Conservation (phyloP, 176 grass and related monocot genomes). For the Coix lacrymajobi region DNA sequence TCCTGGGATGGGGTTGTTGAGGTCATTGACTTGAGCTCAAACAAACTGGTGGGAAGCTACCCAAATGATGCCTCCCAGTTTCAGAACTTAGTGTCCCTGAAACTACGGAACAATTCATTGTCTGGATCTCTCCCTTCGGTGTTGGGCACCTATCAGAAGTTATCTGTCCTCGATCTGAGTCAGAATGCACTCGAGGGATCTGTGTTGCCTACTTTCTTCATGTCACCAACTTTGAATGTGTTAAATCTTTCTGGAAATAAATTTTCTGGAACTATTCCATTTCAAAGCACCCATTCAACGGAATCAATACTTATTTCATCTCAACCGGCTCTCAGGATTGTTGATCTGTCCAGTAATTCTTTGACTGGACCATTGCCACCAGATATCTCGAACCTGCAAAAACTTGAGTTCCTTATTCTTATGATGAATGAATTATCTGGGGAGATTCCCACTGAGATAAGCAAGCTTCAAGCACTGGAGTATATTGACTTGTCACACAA, state of each 20-base stretch:
- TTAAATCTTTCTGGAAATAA: constrained; percentile 82
- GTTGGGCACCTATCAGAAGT: constrained; percentile 70
- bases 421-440: constrained; percentile 76
- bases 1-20: constrained; percentile 64
- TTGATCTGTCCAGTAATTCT: constrained; percentile 84
- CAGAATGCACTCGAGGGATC: constrained; percentile 66
- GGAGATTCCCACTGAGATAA: constrained; percentile 66
- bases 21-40: constrained; percentile 89
- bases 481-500: constrained; percentile 87
- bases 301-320: constrained; percentile 65
- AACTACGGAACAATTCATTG: constrained; percentile 73
- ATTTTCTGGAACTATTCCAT: constrained; percentile 75
- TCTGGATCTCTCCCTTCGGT: constrained; percentile 69
- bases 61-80: constrained; percentile 81
- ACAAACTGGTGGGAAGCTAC: constrained; percentile 64
- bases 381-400: constrained; percentile 80
- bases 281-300: constrained; percentile 63
- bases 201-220: constrained; percentile 69
- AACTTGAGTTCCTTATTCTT: constrained; percentile 64
- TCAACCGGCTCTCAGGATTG: constrained; percentile 56
- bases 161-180: constrained; percentile 80
- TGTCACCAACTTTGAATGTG: constrained; percentile 54
- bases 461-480: constrained; percentile 60
- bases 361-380: constrained; percentile 66
- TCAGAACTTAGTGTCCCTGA: constrained; percentile 66